These are phyloP conservation scores for Penicillium sp. DNA, from an alignment of 2,329 filamentous ascomycete genomes.

Conservation along the genomic window DNA sequence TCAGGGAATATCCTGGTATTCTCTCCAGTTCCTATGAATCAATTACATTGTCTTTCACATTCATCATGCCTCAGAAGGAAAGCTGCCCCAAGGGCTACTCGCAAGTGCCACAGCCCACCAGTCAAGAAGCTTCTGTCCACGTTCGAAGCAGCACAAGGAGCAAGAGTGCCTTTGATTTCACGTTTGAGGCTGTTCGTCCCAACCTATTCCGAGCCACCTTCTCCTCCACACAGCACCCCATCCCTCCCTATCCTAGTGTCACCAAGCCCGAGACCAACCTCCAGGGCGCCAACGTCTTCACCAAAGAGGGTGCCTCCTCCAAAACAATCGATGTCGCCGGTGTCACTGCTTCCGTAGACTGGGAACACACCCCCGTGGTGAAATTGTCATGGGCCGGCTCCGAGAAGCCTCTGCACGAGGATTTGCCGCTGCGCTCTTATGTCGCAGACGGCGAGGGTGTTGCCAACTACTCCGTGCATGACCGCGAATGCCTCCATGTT, in stretches of 20 bases:
- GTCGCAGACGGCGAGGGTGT: conserved; percentile 61
- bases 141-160: conserved; percentile 44
- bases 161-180: conserved; percentile 54
- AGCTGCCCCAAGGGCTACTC: conserved; percentile 42
- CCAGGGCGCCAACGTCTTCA: conserved; percentile 30
- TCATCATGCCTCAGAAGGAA: conserved; percentile 53
- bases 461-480: conserved; percentile 65
- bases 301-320: conserved; percentile 35
- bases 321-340: conserved; percentile 51
- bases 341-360: conserved; percentile 59
- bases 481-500: conserved; percentile 63
- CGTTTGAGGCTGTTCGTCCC: conserved; percentile 61
- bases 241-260: conserved; percentile 66
- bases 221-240: conserved; percentile 59
- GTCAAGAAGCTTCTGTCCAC: conserved; percentile 34
- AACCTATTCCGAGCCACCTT: conserved; percentile 70
- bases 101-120: conserved; percentile 26
- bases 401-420: conserved; percentile 58
- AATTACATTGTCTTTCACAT: conserved; percentile 4
- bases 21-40: conserved; percentile 6
- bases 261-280: conserved; percentile 46
- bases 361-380: conserved; percentile 58
- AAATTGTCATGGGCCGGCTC: conserved; percentile 55
- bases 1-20: conserved; percentile 3
- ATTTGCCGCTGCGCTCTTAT: conserved; percentile 67